Evolutionary conservation across 306 rosid genomes (phyloP), one percentile per base, ranked within the genome.

Genomic region (Erythrophleum fordii): DNA sequence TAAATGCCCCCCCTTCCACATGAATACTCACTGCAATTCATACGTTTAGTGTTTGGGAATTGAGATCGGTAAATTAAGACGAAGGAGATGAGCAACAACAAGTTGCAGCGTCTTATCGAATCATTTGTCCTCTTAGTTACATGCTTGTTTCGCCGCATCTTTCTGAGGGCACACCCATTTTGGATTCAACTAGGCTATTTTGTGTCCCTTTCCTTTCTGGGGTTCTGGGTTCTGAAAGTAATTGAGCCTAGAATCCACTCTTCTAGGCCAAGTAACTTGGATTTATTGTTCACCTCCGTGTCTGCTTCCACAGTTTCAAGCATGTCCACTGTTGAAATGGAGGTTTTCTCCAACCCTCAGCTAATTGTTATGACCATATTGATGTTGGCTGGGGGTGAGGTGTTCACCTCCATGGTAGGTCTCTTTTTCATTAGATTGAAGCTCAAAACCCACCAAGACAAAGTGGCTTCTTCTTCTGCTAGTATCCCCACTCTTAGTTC

Each of bases 251-350:
- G 77, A 51, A 75, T 58, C 3, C 23, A 25, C 0, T 59, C 81
- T n/a, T 68, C 51, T 11, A 59, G 4, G 7, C 74, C 87, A 26
- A 77, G 39, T 17, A 68, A 75, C 12, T 18, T 92, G 2, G 97
- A 92, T 48, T 45, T 92, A 3, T 88, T 90, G 72, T 92, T 85
- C 85, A 90, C 92, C 55, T 90, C 92, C 0, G 86, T 87, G 12
- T 90, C 97, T 0, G 82, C 92, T 26, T 8, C 88, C 14, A 88
- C 97, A 0, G 94, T 88, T 23, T 90, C 97, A 0, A 90, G 97
- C 80, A 88, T 92, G 94, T 74, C 97, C 31, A 80, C 91, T 0
- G 56, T 92, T 4, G 94, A 92, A 81, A 90, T 92, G 90, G 88
- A 90, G 84, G 80, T 49, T 22, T 88, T 90, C 29, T 90, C 97